Percentiles rank a stretch among this genome's conserved stretches.
These are phyloP conservation scores for Tardiomyces digboiensis DNA, from an alignment of 1,139 yeast genomes.

Conservation along the genomic window DNA sequence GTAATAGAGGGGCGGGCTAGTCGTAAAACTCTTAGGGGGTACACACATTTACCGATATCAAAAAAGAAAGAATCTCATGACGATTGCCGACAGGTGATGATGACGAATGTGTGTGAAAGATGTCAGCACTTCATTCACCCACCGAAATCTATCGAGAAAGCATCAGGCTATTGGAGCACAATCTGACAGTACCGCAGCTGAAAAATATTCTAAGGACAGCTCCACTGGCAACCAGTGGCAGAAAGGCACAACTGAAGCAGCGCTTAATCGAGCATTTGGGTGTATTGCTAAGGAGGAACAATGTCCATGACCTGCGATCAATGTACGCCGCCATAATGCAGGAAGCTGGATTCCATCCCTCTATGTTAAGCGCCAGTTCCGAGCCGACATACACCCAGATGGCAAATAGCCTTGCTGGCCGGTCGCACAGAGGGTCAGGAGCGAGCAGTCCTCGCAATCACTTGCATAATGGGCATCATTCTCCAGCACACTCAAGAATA, in stretches of 20 bases:
- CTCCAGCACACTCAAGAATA: too few relatives aligned
- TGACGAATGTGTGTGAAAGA: too few relatives aligned
- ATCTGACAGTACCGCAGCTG: slow-evolving; percentile 22
- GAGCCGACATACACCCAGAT: slow-evolving; percentile 6
- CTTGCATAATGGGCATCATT: too few relatives aligned
- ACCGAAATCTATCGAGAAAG: background rate
- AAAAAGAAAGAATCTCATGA: too few relatives aligned
- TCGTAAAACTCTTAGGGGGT: too few relatives aligned
- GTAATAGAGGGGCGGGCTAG: too few relatives aligned
- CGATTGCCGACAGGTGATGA: too few relatives aligned
- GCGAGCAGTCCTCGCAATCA: too few relatives aligned
- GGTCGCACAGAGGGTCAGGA: too few relatives aligned
- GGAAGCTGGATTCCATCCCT: background rate
- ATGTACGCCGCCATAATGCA: slow-evolving; percentile 1
- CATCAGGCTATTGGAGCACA: background rate
- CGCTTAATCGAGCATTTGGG: slow-evolving; percentile 15
- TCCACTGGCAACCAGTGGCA: slow-evolving; percentile 19
- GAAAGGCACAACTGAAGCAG: slow-evolving; percentile 22
- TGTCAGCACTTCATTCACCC: background rate
- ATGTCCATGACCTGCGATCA: slow-evolving; percentile 2
- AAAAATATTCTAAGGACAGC: slow-evolving; percentile 18
- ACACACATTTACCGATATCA: too few relatives aligned
- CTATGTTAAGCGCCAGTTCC: background rate
- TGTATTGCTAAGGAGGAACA: background rate
- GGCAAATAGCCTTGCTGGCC: slow-evolving; percentile 5